Base-by-base conservation (phyloP, 108 stramenopile species). In the Schizochytrium sp. region DNA sequence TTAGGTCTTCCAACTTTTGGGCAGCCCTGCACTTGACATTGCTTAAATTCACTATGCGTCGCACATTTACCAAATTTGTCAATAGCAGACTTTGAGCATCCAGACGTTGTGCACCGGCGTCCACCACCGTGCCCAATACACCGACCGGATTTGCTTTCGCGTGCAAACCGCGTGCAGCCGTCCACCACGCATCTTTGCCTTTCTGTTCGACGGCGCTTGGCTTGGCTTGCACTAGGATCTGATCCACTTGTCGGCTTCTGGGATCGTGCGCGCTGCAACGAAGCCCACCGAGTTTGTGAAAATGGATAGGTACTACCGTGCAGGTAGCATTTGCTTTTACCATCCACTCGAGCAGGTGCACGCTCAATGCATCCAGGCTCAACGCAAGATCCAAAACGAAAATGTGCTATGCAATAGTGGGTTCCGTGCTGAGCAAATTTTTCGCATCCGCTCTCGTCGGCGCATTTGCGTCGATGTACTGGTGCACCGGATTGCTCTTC, bases 391-490 rank as follows among this genome's bases (percentile, higher is more conserved):
- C 10, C 64, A 69, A 69, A 69, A 38, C 64, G 64, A 69, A 69
- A 69, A 2, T 69, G 64, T 0, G 42, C 64, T 0, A 69, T 69
- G 3, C 64, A 69, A 15, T 28, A 69, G 0, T 38, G 64, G 10
- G 64, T 69, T 15, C 64, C 64, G 28, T 69, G 64, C 64, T 69
- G 64, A 8, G 64, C 12, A 69, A 69, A 69, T 2, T 69, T 69
- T 0, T 38, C 10, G 64, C 64, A 69, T 69, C 15, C 15, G 1
- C 64, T 69, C 28, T 69, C 64, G 64, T 69, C 64, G 0, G 64
- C 40, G 64, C 64, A 69, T 8, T 10, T 69, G 40, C 42, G 64
- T 44, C 64, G 64, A 12, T 15, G 7, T 44, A 44, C 64, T 69
- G 64, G 64, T 7, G 44, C 5, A 7, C 64, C 64, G 15, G 64